These are phyloP conservation scores for Beauveria sp. DNA, from an alignment of 2,329 filamentous ascomycete genomes.

Conservation along the genomic window DNA sequence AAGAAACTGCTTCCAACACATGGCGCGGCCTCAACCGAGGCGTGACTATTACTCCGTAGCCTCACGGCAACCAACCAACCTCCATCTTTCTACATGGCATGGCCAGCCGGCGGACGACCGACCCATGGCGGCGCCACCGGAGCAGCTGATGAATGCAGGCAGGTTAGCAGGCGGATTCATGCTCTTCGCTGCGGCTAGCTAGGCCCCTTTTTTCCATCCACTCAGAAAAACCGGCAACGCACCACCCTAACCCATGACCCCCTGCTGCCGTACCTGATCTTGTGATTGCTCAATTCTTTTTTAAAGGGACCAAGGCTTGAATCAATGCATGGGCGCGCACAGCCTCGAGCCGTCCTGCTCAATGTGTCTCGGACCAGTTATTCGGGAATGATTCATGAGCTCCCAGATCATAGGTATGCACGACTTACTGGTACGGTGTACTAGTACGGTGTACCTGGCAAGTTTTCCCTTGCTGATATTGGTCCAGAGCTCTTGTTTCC, in stretches of 20 bases:
- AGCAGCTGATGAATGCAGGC: slow-evolving; percentile 6
- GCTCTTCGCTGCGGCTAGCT: not conserved
- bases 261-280: slow-evolving; percentile 9
- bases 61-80: not conserved
- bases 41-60: not conserved
- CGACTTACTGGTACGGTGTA: too few species aligned
- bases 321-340: not conserved
- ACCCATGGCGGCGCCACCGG: slow-evolving; percentile 1
- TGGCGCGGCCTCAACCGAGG: not conserved
- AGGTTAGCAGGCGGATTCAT: not conserved
- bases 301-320: not conserved
- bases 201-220: not conserved
- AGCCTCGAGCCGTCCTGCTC: not conserved
- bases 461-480: not conserved
- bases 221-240: not conserved
- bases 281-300: slow-evolving; percentile 8
- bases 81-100: not conserved
- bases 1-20: not conserved
- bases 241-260: slow-evolving; percentile 10
- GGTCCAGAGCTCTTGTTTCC: not conserved
- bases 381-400: not conserved
- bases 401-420: too few species aligned
- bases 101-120: not conserved
- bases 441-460: not conserved
- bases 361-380: not conserved